Evolutionary conservation across 345 rosid species (phyloP), one percentile per base, ranked within the genome.

Genomic region (Crucihimalaya himalaica): DNA sequence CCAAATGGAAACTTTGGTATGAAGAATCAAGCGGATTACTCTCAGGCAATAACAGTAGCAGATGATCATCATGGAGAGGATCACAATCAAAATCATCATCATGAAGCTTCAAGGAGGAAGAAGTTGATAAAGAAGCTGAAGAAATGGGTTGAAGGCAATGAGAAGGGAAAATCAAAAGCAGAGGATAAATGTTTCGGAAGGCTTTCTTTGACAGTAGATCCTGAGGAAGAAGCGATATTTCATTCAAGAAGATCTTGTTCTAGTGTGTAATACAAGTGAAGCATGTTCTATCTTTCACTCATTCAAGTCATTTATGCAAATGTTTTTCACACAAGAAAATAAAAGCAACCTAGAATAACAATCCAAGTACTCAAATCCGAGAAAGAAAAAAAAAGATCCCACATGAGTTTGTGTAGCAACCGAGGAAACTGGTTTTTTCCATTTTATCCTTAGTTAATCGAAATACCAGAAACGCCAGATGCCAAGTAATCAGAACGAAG

Each of bases 81-180:
- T 40, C 39, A 63, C 0, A 40, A 56, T 43, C 11, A 66, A 2
- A 6, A 37, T 43, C 34, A 42, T 62, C 69, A 68, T 43, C 80
- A 71, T 9, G 80, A 65, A 52, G 12, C 62, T 58, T 64, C 90
- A 32, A 86, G 71, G 71, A 85, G 84, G 81, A 77, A 65, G 66
- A 89, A 79, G 74, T 31, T 89, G 59, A 78, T 90, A 48, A 78
- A 83, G 18, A 90, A 84, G 76, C 71, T 89, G 2, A 90, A 81
- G 78, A 87, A 55, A 82, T 89, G 90, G 92, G 87, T 90, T 20
- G 97, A 86, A 51, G 87, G 96, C 45, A 68, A 66, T 52, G 90
- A 84, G 27, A 83, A 73, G 20, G 72, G 76, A 71, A 86, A 81
- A 61, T 8, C 68, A 6, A 80, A 79, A 63, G 2, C 57, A 48